Base-by-base conservation (phyloP, 2,329 filamentous ascomycete genomes). In the Atkinsonella texensis region DNA sequence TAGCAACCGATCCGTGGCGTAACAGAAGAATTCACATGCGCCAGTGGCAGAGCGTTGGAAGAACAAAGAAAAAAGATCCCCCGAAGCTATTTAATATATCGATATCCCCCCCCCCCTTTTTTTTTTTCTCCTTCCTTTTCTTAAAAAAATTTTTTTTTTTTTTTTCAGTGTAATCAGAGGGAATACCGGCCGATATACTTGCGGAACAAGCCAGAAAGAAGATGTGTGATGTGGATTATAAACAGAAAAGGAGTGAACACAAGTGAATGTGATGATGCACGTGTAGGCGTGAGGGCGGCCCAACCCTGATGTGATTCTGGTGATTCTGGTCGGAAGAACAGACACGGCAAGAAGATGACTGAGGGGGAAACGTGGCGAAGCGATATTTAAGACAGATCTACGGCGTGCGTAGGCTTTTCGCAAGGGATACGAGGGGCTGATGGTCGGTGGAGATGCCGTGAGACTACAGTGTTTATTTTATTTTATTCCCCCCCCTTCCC, bases 1-100 rank as follows among this genome's bases (percentile, higher is more conserved):
- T 46, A 28, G 43, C 43, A 49, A 45, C 45, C 44, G 50, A 42
- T 35, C 35, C 32, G 45, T 28, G 39, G 31, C 45, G 50, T 52
- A 20, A 31, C 50, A 28, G 33, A 9, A 4, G 15, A 43, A 12
- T 23, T 10, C 28, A 28, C 28, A 8, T 28, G 28, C 7, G 28
- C 28, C 28, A 28, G 28, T 28, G 2, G 28, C 28, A 28, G 7
- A 8, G 28, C 28, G 28, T 6, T 6, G 28, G 7, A 28, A 28
- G 28, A 28, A 6, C 28, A 28, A 28, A 28, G 28, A 8, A 8
- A 28, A 8, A 5, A 28, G 28, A 28, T 28, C 4, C 28, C 28
- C 1, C 28, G 7, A 4, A 28, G 28, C 28, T 28, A 28, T 28
- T 2, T 28, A 28, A 28, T 28, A 28, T 28, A 28, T 28, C 35